These are phyloP conservation scores for Termitomyces sp. DNA, from an alignment of 768 basidiomycete genomes.

Conservation along the genomic window DNA sequence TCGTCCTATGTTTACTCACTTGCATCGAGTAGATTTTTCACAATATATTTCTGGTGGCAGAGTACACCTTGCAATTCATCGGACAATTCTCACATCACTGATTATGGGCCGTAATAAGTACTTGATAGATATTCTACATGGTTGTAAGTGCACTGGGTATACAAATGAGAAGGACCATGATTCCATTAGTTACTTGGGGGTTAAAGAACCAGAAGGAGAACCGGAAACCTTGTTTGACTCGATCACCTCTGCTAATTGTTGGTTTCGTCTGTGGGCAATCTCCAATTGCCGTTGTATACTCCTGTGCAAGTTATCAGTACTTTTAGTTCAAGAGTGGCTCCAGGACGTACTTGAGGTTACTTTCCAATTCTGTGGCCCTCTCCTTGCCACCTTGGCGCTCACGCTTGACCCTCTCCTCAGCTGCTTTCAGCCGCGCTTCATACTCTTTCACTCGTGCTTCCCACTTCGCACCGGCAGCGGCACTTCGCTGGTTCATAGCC, in stretches of 20 bases:
- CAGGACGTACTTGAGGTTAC: conserved; percentile 55
- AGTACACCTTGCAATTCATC: background rate
- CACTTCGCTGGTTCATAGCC: conserved; percentile 64
- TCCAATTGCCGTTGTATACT: conserved; percentile 74
- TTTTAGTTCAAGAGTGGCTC: background rate
- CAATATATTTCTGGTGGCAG: background rate
- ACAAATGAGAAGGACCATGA: background rate
- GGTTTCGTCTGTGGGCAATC: conserved; percentile 68
- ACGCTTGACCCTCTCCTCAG: conserved; percentile 89
- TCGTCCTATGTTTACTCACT: too few species aligned
- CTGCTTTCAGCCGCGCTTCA: conserved; percentile 71
- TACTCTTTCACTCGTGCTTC: conserved; percentile 94
- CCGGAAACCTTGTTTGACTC: conserved; percentile 29
- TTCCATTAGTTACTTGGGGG: conserved; percentile 6
- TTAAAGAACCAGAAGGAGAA: conserved; percentile 7
- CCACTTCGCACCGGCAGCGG: conserved; percentile 81
- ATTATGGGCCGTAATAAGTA: background rate
- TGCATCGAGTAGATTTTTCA: background rate
- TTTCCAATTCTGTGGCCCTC: conserved; percentile 66
- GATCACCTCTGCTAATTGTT: conserved; percentile 51
- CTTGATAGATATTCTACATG: conserved; percentile 4
- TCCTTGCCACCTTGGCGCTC: conserved; percentile 95
- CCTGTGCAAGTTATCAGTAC: conserved; percentile 31
- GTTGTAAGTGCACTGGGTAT: conserved; percentile 4
- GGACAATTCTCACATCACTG: background rate